Percentiles rank a stretch among this genome's conserved stretches.
These are phyloP conservation scores for Groenewaldozyma salmanticensis DNA, from an alignment of 805 yeast genomes.

Conservation along the genomic window DNA sequence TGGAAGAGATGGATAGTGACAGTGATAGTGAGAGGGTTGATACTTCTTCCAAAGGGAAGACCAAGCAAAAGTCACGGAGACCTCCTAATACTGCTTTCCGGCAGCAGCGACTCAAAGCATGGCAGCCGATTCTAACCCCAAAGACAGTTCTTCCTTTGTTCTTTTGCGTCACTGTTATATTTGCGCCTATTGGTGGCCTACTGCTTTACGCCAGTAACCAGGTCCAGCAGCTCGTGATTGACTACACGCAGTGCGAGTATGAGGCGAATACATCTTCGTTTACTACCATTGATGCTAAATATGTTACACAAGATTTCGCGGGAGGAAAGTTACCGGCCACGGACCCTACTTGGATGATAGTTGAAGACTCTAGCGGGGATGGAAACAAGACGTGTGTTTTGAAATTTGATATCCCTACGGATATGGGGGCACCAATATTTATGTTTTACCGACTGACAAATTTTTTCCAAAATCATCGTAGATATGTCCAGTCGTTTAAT, in stretches of 20 bases:
- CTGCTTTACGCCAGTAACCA: constrained; percentile 66
- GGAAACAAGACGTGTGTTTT: constrained; percentile 45
- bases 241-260: constrained; percentile 61
- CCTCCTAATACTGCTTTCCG: constrained; percentile 39
- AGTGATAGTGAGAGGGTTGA: constrained; percentile 28
- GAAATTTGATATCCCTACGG: constrained; percentile 62
- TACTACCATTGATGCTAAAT: constrained; percentile 47
- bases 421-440: constrained; percentile 60
- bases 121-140: constrained; percentile 88
- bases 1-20: constrained; percentile 17
- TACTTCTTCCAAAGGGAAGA: constrained; percentile 19
- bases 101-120: constrained; percentile 53
- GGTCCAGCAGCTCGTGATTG: constrained; percentile 65
- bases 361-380: constrained; percentile 14
- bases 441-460: constrained; percentile 81
- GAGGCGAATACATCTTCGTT: constrained; percentile 38
- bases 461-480: constrained; percentile 90
- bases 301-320: constrained; percentile 52
- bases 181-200: constrained; percentile 87
- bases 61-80: constrained; percentile 30
- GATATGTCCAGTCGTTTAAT: constrained; percentile 80
- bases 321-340: constrained; percentile 25
- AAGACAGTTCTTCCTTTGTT: constrained; percentile 81
- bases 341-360: background rate
- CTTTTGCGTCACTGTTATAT: constrained; percentile 61